A percentile compares a stretch with the other conserved stretches of the same genome.
Evolutionary conservation across 192 early-diverging fungal species (phyloP).

Genomic region (Funneliformis mosseae): DNA sequence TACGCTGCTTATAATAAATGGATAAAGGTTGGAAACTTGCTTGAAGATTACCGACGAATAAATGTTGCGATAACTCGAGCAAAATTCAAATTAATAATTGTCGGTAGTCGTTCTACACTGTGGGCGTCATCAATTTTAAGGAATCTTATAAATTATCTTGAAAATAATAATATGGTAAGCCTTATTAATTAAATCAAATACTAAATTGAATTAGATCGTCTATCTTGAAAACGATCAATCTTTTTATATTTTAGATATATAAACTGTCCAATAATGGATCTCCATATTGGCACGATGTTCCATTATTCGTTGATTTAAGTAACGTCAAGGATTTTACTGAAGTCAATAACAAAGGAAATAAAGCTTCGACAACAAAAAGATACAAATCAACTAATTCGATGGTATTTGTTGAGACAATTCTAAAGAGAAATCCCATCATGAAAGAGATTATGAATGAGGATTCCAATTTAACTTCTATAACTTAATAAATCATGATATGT

Average conservation of each 20-base stretch:
- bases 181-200: neutral
- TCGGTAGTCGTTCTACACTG: slow-evolving; percentile 82
- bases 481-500: neutral
- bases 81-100: slow-evolving; percentile 82
- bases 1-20: neutral
- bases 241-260: slow-evolving; percentile 2
- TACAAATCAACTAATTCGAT: neutral
- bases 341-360: neutral
- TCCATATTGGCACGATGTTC: slow-evolving; percentile 8
- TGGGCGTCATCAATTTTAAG: slow-evolving; percentile 56
- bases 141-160: slow-evolving; percentile 54
- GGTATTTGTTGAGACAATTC: neutral
- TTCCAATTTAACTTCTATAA: neutral
- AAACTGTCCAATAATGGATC: neutral
- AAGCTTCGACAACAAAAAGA: neutral
- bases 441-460: neutral
- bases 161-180: slow-evolving; percentile 17
- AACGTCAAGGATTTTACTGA: neutral
- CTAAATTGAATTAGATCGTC: neutral
- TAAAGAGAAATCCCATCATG: neutral
- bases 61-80: slow-evolving; percentile 96
- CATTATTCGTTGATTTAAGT: neutral
- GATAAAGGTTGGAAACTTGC: slow-evolving; percentile 74
- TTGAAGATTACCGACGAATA: slow-evolving; percentile 89
- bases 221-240: neutral